Conservation (phyloP, 2,329 filamentous ascomycete species). For the Myriosclerotinia curreyana region DNA sequence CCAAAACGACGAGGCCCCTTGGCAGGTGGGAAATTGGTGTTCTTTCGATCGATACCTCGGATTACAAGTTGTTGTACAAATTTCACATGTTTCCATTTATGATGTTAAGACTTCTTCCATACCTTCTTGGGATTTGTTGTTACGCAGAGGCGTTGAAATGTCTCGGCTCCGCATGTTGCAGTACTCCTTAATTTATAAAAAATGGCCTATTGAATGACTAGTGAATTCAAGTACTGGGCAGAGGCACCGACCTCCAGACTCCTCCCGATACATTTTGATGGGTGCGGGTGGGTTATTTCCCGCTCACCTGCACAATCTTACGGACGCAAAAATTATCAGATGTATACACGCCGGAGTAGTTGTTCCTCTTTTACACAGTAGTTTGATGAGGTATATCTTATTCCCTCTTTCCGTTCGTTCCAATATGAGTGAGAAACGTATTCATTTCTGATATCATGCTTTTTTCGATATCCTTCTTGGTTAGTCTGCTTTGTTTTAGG, state of each 20-base stretch:
- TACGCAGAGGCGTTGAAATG: slow-evolving; percentile 13
- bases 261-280: background rate
- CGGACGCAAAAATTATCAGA: slow-evolving; percentile 14
- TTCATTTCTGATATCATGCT: slow-evolving; percentile 8
- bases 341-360: slow-evolving; percentile 13
- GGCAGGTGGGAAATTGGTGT: slow-evolving; percentile 10
- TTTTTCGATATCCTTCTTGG: background rate
- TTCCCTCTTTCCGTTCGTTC: background rate
- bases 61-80: slow-evolving; percentile 9
- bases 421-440: background rate
- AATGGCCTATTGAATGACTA: slow-evolving; percentile 4
- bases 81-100: slow-evolving; percentile 3
- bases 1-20: slow-evolving; percentile 1
- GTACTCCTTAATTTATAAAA: background rate
- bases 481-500: background rate
- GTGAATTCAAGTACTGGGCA: slow-evolving; percentile 7
- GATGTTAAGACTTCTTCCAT: background rate
- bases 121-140: slow-evolving; percentile 10
- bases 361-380: background rate
- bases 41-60: slow-evolving; percentile 5
- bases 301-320: slow-evolving; percentile 7
- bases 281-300: slow-evolving; percentile 12
- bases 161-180: slow-evolving; percentile 13
- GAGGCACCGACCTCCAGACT: background rate
- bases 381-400: background rate